Conservation (phyloP, 2,329 filamentous ascomycete species). For the Sporothrix protearum region DNA sequence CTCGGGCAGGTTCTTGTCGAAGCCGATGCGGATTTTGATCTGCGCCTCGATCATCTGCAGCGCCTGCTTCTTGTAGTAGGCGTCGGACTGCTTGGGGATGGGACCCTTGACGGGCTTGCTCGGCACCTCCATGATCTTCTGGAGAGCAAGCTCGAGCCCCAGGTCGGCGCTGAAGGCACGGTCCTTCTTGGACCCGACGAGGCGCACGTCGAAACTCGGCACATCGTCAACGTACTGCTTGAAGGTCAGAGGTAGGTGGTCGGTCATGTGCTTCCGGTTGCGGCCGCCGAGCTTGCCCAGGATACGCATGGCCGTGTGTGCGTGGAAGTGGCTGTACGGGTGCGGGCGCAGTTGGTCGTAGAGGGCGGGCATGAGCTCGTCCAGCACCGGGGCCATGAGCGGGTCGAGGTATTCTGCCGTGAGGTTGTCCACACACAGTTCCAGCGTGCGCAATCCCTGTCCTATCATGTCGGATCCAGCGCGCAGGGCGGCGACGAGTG, state of each 20-base stretch:
- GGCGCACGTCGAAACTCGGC: slow-evolving; percentile 79
- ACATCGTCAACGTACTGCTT: slow-evolving; percentile 83
- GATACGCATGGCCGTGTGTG: slow-evolving; percentile 96
- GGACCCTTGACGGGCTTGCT: slow-evolving; percentile 51
- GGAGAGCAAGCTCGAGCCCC: slow-evolving; percentile 83
- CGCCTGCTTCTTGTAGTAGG: slow-evolving; percentile 90
- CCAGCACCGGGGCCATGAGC: slow-evolving; percentile 98
- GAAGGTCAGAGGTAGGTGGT: slow-evolving; percentile 78
- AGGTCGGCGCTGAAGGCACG: slow-evolving; percentile 81
- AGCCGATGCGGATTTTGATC: slow-evolving; percentile 83
- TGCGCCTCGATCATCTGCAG: slow-evolving; percentile 84
- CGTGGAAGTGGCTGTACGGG: slow-evolving; percentile 95
- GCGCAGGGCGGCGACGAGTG: slow-evolving; percentile 88
- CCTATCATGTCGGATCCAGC: slow-evolving; percentile 91
- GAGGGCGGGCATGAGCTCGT: slow-evolving; percentile 95
- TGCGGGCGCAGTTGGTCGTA: slow-evolving; percentile 93
- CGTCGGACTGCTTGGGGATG: slow-evolving; percentile 61
- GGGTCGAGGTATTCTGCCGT: slow-evolving; percentile 97
- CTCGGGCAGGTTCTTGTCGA: slow-evolving; percentile 75
- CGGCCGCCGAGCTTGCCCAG: slow-evolving; percentile 92
- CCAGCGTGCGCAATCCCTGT: slow-evolving; percentile 86
- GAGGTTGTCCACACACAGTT: slow-evolving; percentile 96
- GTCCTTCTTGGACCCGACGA: slow-evolving; percentile 86
- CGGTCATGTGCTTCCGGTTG: slow-evolving; percentile 92
- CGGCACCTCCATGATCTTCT: slow-evolving; percentile 77